phyloP scores from a whole-genome alignment of 768 basidiomycete species.

The Chalciporus piperatus region DNA sequence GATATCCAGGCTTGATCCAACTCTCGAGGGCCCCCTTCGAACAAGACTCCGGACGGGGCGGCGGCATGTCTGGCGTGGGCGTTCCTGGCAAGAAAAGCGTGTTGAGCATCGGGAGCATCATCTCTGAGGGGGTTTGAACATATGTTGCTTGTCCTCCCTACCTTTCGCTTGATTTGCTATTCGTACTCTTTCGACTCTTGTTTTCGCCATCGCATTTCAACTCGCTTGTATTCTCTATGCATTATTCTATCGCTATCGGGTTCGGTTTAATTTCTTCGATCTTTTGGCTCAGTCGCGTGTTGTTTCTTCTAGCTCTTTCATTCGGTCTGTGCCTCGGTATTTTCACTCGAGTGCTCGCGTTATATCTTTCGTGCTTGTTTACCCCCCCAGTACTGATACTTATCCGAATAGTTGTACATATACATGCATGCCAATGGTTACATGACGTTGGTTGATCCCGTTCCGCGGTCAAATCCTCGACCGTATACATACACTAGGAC shows the following conservation, averaged over 20 bases:
- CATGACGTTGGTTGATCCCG: too few species aligned
- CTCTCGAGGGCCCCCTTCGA: constrained; percentile 33
- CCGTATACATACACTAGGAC: too few species aligned
- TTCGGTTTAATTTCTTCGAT: not conserved
- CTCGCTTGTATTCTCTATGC: not conserved
- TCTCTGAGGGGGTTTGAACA: constrained; percentile 43
- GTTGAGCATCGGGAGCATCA: constrained; percentile 69
- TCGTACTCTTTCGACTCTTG: not conserved
- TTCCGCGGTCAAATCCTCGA: too few species aligned
- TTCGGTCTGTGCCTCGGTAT: not conserved
- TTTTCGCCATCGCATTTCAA: not conserved
- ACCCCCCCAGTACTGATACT: not conserved
- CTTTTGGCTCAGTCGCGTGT: not conserved
- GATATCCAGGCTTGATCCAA: constrained; percentile 27
- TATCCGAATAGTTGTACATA: not conserved
- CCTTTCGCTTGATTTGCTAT: not conserved
- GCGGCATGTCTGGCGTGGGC: constrained; percentile 3
- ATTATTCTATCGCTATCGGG: not conserved
- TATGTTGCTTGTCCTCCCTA: not conserved
- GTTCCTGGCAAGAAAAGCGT: constrained; percentile 55
- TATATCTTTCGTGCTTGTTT: too few species aligned
- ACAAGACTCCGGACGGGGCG: constrained; percentile 25
- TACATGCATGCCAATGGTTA: not conserved
- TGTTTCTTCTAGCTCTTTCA: not conserved
- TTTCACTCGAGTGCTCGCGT: not conserved